Evolutionary conservation across 371 early-diverging fungal species (phyloP).

Genomic region (Choanephora cucurbitarum): DNA sequence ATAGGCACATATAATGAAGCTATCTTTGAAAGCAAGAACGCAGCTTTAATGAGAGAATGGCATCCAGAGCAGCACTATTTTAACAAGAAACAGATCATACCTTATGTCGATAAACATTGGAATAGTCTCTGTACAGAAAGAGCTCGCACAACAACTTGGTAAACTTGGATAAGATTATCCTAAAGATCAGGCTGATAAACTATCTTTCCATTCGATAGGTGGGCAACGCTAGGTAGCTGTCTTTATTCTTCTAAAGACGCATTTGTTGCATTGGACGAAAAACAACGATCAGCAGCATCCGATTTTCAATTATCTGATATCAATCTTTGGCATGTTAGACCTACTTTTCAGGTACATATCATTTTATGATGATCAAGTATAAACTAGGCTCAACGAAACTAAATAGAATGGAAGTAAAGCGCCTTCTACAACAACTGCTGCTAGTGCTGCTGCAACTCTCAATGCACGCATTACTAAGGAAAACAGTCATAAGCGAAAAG

Average conservation of each 20-base stretch:
- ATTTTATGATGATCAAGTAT: too few species aligned
- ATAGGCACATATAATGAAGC: conserved; percentile 39
- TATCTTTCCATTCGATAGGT: conserved; percentile 36
- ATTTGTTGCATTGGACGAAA: conserved; percentile 63
- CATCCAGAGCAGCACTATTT: conserved; percentile 62
- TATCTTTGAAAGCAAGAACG: conserved; percentile 54
- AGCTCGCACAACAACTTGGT: conserved; percentile 66
- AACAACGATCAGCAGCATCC: conserved; percentile 65
- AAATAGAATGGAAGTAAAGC: conserved; percentile 15
- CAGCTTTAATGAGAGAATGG: conserved; percentile 54
- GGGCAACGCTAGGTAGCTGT: conserved; percentile 69
- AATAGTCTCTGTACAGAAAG: conserved; percentile 69
- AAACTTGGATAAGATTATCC: too few species aligned
- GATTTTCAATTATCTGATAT: conserved; percentile 64
- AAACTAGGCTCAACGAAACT: too few species aligned
- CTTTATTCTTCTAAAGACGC: conserved; percentile 65
- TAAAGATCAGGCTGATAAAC: not conserved
- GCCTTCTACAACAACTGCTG: conserved; percentile 12
- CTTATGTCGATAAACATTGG: conserved; percentile 73
- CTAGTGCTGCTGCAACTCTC: too few species aligned
- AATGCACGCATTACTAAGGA: conserved; percentile 18
- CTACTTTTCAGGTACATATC: conserved; percentile 45
- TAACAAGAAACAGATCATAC: conserved; percentile 68
- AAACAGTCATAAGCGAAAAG: conserved; percentile 13
- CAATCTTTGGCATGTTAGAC: conserved; percentile 67